These are phyloP conservation scores for Mimosa bimucronata DNA, from an alignment of 306 rosid species.

Conservation along the genomic window DNA sequence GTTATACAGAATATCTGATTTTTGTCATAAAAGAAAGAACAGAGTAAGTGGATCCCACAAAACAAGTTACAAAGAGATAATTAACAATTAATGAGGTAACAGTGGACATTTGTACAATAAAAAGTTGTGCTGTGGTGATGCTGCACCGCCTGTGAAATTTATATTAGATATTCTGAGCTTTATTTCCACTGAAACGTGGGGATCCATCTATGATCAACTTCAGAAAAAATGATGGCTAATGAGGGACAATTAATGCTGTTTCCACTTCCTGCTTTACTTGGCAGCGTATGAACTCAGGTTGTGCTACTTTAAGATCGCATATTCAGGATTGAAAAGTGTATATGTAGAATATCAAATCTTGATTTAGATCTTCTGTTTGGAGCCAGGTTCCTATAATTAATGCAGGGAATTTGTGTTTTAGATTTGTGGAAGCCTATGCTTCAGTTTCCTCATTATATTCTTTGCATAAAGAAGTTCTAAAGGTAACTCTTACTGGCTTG, in stretches of 20 bases:
- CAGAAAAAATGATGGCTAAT: not conserved
- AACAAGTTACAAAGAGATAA: slow-evolving; percentile 11
- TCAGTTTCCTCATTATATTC: slow-evolving; percentile 20
- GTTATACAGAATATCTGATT: not conserved
- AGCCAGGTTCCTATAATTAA: not conserved
- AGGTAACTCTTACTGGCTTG: slow-evolving; percentile 10
- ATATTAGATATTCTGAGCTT: not conserved
- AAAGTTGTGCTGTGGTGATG: slow-evolving; percentile 9
- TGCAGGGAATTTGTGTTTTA: slow-evolving; percentile 7
- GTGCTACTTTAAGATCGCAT: slow-evolving; percentile 8
- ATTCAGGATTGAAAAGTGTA: not conserved
- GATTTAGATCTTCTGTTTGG: not conserved
- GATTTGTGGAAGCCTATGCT: slow-evolving; percentile 16
- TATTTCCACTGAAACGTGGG: not conserved
- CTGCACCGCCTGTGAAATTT: slow-evolving; percentile 16
- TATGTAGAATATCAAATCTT: slow-evolving; percentile 10
- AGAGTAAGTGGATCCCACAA: not conserved
- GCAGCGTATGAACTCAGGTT: not conserved
- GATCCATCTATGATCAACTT: slow-evolving; percentile 10
- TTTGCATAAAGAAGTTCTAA: not conserved
- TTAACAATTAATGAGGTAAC: not conserved
- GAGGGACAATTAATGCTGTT: not conserved
- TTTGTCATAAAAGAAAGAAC: not conserved
- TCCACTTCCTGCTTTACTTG: not conserved
- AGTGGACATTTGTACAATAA: slow-evolving; percentile 7